Conservation (phyloP, 1,139 yeast species). For the Candida tetrigidarum region DNA sequence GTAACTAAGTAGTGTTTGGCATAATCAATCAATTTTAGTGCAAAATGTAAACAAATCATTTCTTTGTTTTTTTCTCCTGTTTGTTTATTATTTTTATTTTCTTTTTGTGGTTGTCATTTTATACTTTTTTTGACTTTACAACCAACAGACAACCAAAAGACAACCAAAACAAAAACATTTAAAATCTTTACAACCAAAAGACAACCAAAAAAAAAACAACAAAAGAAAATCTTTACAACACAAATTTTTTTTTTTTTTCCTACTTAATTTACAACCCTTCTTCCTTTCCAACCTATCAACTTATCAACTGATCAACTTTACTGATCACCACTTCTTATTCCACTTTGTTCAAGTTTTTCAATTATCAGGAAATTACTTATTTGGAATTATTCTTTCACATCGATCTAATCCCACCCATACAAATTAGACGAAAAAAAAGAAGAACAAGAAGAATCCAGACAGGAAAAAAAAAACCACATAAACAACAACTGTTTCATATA, state of each 20-base stretch:
- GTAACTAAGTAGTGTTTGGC: background rate
- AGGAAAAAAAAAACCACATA: background rate
- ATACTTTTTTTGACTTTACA: background rate
- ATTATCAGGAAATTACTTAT: too few relatives aligned
- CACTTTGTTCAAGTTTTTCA: constrained; percentile 2
- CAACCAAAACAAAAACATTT: background rate
- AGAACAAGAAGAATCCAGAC: background rate
- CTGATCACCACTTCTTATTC: too few relatives aligned
- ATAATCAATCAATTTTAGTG: constrained; percentile 1
- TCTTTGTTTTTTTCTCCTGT: constrained; percentile 1
- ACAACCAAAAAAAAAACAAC: background rate
- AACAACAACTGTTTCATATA: too few relatives aligned
- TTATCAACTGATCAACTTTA: background rate
- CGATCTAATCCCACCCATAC: too few relatives aligned
- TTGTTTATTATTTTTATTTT: background rate
- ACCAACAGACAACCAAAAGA: background rate
- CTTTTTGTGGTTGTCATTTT: background rate
- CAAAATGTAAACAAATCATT: constrained; percentile 3
- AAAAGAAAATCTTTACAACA: background rate
- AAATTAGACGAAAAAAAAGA: background rate
- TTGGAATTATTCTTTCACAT: too few relatives aligned
- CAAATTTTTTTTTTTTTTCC: too few relatives aligned
- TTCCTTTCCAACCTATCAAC: background rate
- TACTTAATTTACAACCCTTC: too few relatives aligned
- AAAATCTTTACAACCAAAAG: background rate